Base-by-base conservation (phyloP, 495 filamentous ascomycete genomes). In the Aeminium ludgeri region DNA sequence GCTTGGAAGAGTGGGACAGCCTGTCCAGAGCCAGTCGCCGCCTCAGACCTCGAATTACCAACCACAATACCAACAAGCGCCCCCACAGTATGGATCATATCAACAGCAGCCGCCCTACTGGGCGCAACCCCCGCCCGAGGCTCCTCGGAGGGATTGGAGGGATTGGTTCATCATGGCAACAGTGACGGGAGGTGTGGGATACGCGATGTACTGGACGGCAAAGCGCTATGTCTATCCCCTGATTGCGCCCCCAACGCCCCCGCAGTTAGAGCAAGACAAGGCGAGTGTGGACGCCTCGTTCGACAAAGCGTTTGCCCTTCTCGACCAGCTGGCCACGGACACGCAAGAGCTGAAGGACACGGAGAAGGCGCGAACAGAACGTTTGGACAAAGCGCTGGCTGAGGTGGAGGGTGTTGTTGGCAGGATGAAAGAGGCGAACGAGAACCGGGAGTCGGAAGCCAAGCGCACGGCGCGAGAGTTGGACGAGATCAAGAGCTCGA, bases 131-230 rank as follows among this genome's bases (percentile, higher is more conserved):
- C 76, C 78, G 38, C 69, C 70, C 51, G 68, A 78, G 45, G 18
- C 27, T 19, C 83, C 89, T 6, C 76, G 74, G 52, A 71, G 89
- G 46, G 89, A 99, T 58, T 99, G 89, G 89, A 71, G 89, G 35
- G 89, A 99, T 52, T 95, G 82, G 80, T 99, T 95, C 56, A 92
- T 95, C 50, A 84, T 92, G 82, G 86, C 86, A 7, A 95, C 86
- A 0, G 79, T 92, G 7, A 77, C 87, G 46, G 78, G 81, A 31
- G 82, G 84, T 30, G 76, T 91, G 3, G 69, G 81, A 6, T 93
- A 91, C 53, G 86, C 83, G 2, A 57, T 89, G n/a, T 95, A 85
- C 55, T 72, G 74, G 50, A 69, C 93, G 8, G 77, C 82, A 43
- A 92, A 92, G 74, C 86, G 91, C 44, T 99, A 96, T 54, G 73